Conservation (phyloP, 331 rosid species). For the Cydonia oblonga region DNA sequence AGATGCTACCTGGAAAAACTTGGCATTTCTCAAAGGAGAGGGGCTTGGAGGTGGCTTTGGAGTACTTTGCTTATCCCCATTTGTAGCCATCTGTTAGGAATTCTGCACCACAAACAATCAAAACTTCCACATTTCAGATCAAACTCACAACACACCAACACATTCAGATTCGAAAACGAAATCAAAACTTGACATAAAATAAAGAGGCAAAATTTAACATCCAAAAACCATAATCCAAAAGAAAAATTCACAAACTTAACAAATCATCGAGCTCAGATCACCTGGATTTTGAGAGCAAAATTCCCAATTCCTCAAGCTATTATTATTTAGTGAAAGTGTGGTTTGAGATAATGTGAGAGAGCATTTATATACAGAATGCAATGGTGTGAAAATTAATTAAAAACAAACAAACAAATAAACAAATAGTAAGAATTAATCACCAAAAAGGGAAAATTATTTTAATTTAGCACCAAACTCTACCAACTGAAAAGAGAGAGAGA, state of each 20-base stretch:
- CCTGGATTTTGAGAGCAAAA: constrained; percentile 9
- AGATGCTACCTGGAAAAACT: constrained; percentile 43
- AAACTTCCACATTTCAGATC: neutral
- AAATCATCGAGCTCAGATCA: neutral
- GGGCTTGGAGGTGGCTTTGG: constrained; percentile 47
- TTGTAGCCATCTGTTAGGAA: constrained; percentile 29
- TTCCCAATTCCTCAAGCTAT: neutral
- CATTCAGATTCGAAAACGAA: neutral
- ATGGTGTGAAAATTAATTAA: too few species aligned
- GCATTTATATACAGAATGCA: constrained; percentile 18
- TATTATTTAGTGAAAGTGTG: neutral
- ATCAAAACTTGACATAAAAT: too few species aligned
- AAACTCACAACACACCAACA: neutral
- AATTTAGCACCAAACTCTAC: constrained; percentile 16
- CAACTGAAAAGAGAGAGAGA: constrained; percentile 17
- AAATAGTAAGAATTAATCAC: neutral
- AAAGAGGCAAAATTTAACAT: neutral
- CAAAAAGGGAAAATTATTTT: neutral
- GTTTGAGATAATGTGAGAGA: neutral
- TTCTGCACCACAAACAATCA: constrained; percentile 19
- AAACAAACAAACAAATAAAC: too few species aligned
- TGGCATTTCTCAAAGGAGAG: constrained; percentile 50
- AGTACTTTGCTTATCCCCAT: constrained; percentile 24
- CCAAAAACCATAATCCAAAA: neutral
- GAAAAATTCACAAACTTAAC: neutral